Conservation (phyloP, 2,329 filamentous ascomycete genomes). For the Fusarium longipes region DNA sequence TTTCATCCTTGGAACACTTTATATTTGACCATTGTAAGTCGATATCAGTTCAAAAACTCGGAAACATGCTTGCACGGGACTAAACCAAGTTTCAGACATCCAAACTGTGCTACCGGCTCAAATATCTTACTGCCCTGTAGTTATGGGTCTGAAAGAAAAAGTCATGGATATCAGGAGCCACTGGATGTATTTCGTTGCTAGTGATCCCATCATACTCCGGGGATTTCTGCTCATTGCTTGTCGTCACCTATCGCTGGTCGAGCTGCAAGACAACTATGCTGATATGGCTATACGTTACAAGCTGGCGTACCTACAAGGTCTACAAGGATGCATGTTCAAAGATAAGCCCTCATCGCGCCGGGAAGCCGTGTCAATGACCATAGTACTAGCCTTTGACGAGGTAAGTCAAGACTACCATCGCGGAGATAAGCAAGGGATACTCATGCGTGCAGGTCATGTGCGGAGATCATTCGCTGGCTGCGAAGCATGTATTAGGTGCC, state of each 20-base stretch:
- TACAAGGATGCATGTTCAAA: not conserved
- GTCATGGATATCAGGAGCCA: not conserved
- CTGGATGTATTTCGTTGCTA: conserved; percentile 14
- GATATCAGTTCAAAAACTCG: fast-evolving
- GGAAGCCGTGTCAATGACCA: conserved; percentile 8
- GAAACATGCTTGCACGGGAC: fast-evolving
- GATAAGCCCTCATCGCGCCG: not conserved
- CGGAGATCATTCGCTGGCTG: conserved; percentile 7
- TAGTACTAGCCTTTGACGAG: conserved; percentile 8
- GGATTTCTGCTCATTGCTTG: conserved; percentile 7
- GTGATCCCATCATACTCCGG: not conserved
- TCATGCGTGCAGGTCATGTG: conserved; percentile 3
- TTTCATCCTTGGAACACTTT: not conserved
- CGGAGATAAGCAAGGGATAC: fast-evolving
- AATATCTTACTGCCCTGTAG: not conserved
- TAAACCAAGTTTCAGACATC: not conserved
- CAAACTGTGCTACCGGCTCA: conserved; percentile 4
- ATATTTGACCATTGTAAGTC: conserved; percentile 15
- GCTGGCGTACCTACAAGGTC: not conserved
- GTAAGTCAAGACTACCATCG: not conserved
- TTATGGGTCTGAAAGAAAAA: not conserved
- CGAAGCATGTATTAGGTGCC: conserved; percentile 15
- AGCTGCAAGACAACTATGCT: not conserved
- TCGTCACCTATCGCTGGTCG: not conserved
- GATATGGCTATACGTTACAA: conserved; percentile 3